These are phyloP conservation scores for Tetradesmus lagerheimii DNA, from an alignment of 139 green algal species.

Conservation along the genomic window DNA sequence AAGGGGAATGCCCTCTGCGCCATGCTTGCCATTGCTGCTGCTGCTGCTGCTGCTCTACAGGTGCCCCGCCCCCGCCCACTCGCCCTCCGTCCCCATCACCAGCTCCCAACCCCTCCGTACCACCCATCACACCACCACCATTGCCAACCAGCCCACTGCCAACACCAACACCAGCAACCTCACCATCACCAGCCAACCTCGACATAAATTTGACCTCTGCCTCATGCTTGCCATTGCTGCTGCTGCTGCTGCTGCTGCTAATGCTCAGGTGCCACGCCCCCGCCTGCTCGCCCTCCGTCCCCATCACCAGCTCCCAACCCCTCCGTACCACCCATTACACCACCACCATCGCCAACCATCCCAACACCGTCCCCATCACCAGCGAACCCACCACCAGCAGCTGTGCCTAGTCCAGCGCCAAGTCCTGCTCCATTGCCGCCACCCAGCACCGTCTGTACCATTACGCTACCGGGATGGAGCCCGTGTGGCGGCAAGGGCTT, in stretches of 20 bases:
- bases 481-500: background rate
- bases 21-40: too few relatives aligned
- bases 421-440: too few relatives aligned
- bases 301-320: background rate
- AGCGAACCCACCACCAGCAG: background rate
- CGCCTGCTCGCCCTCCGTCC: background rate
- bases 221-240: background rate
- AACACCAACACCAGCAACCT: too few relatives aligned
- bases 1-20: too few relatives aligned
- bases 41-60: too few relatives aligned
- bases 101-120: background rate
- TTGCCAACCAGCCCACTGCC: background rate
- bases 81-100: background rate
- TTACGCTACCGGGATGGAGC: background rate
- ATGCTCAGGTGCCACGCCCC: background rate
- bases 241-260: background rate
- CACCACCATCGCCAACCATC: background rate
- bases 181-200: too few relatives aligned
- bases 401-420: too few relatives aligned
- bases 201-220: too few relatives aligned
- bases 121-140: background rate
- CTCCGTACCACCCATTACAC: background rate
- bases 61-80: background rate
- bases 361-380: background rate
- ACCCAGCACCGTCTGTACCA: background rate